Conservation (phyloP, 805 yeast species). For the Candida arabinofermentans region DNA sequence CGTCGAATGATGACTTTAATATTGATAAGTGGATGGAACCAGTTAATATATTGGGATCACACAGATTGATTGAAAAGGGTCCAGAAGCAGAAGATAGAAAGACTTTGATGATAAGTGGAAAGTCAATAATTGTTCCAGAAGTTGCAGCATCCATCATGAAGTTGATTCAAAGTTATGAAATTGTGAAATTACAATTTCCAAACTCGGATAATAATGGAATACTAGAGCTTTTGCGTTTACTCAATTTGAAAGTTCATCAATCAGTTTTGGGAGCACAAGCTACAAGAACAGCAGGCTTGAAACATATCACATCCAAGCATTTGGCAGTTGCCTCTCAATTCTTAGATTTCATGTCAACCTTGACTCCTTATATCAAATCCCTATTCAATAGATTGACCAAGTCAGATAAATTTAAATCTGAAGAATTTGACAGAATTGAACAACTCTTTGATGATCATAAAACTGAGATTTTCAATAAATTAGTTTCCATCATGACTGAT, state of each 20-base stretch:
- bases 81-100: constrained; percentile 19
- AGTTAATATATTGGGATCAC: constrained; percentile 20
- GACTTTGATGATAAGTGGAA: constrained; percentile 43
- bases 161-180: constrained; percentile 48
- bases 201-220: constrained; percentile 42
- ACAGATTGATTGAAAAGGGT: background rate
- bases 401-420: constrained; percentile 31
- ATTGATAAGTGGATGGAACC: constrained; percentile 46
- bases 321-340: constrained; percentile 64
- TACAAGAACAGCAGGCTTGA: constrained; percentile 66
- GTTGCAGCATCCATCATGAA: constrained; percentile 38
- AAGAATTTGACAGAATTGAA: constrained; percentile 37
- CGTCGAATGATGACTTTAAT: constrained; percentile 37
- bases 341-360: constrained; percentile 43
- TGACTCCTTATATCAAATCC: constrained; percentile 34
- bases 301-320: constrained; percentile 71
- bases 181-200: constrained; percentile 55
- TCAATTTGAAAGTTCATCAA: constrained; percentile 52
- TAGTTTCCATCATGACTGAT: constrained; percentile 69
- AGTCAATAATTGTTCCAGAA: constrained; percentile 56
- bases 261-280: constrained; percentile 75
- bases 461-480: constrained; percentile 55
- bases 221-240: constrained; percentile 42
- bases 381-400: constrained; percentile 26
- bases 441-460: constrained; percentile 55